Evolutionary conservation across 345 rosid species (phyloP).

Genomic region (Linum trigynum): DNA sequence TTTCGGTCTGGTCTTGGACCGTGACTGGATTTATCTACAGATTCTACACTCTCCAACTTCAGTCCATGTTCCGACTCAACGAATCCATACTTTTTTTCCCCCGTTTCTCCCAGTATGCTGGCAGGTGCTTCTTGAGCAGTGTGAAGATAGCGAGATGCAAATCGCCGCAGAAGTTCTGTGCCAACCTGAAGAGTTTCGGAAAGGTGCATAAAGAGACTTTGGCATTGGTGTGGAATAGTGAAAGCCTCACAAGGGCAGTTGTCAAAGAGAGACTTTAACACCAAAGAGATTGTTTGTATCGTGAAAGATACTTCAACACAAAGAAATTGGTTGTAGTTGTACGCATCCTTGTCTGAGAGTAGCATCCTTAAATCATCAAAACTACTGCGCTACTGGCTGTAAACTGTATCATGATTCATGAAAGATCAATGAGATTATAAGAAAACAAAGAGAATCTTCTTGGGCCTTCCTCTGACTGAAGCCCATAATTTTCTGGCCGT

Average conservation of each 20-base stretch:
- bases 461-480: too few relatives aligned
- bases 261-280: conserved; percentile 56
- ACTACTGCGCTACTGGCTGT: too few relatives aligned
- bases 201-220: conserved; percentile 50
- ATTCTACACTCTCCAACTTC: background rate
- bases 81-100: background rate
- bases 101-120: conserved; percentile 23
- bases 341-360: too few relatives aligned
- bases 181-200: conserved; percentile 15
- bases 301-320: too few relatives aligned
- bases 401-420: too few relatives aligned
- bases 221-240: conserved; percentile 42
- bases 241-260: conserved; percentile 28
- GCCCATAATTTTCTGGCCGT: too few relatives aligned
- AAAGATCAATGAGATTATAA: too few relatives aligned
- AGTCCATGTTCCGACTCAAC: background rate
- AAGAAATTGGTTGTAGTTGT: too few relatives aligned
- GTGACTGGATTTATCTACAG: background rate
- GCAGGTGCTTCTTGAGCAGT: conserved; percentile 30
- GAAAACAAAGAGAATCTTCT: too few relatives aligned
- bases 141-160: conserved; percentile 67
- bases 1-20: background rate
- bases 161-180: conserved; percentile 26
- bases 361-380: too few relatives aligned
- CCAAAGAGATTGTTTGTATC: background rate